Evolutionary conservation across 2,329 filamentous ascomycete genomes (phyloP).

Genomic region (Aaosphaeria pasadenensis): DNA sequence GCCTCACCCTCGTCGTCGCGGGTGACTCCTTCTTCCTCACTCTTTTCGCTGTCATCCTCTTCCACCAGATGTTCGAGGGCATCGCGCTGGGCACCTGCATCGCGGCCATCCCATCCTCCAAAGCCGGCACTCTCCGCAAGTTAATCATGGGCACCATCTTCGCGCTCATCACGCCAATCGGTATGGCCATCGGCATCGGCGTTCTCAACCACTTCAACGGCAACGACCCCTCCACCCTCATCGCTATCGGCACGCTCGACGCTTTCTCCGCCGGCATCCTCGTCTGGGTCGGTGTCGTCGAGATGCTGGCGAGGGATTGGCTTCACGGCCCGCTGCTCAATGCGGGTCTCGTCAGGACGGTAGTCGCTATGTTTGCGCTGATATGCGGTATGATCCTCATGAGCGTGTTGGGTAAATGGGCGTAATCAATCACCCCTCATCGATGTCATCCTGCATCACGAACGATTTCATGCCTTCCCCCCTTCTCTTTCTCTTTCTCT

Average conservation of each 20-base stretch:
- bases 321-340: slow-evolving; percentile 51
- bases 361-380: slow-evolving; percentile 53
- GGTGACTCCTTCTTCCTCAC: slow-evolving; percentile 52
- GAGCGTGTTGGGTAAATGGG: slow-evolving; percentile 75
- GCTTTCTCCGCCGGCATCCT: slow-evolving; percentile 73
- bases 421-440: slow-evolving; percentile 36
- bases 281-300: slow-evolving; percentile 75
- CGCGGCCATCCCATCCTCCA: slow-evolving; percentile 51
- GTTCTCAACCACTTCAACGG: slow-evolving; percentile 70
- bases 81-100: slow-evolving; percentile 71
- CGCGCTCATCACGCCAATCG: slow-evolving; percentile 69
- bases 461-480: too few species aligned
- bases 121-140: slow-evolving; percentile 47
- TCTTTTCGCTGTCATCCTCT: slow-evolving; percentile 63
- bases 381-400: slow-evolving; percentile 64
- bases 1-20: slow-evolving; percentile 57
- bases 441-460: too few species aligned
- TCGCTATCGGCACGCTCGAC: slow-evolving; percentile 72
- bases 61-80: slow-evolving; percentile 78
- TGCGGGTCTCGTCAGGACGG: slow-evolving; percentile 49
- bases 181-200: slow-evolving; percentile 77
- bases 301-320: slow-evolving; percentile 80
- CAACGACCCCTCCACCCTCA: slow-evolving; percentile 64
- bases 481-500: too few species aligned
- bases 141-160: slow-evolving; percentile 62